phyloP scores from a whole-genome alignment of 2,329 filamentous ascomycete genomes.

The Colletotrichum filicis region DNA sequence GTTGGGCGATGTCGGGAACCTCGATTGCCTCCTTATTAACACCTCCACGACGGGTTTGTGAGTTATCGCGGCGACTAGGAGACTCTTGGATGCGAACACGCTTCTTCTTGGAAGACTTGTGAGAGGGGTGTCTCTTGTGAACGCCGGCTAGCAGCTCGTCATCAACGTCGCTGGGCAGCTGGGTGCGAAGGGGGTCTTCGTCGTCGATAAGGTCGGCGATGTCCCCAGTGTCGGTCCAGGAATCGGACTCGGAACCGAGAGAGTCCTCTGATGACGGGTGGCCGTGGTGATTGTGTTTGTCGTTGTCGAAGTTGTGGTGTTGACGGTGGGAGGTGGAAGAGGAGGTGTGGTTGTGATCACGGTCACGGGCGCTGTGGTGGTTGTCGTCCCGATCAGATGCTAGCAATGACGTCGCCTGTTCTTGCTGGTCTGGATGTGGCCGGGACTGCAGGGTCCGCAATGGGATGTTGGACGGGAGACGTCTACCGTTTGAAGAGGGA shows the following conservation, averaged over 20 bases:
- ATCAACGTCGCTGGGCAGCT: constrained; percentile 74
- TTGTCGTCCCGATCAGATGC: constrained; percentile 45
- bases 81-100: constrained; percentile 75
- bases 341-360: constrained; percentile 30
- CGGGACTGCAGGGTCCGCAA: constrained; percentile 75
- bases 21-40: constrained; percentile 82
- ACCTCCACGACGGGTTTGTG: constrained; percentile 52
- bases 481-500: constrained; percentile 76
- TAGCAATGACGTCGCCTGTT: constrained; percentile 59
- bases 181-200: constrained; percentile 82
- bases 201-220: constrained; percentile 89
- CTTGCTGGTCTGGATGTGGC: constrained; percentile 48
- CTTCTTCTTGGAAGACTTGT: constrained; percentile 60
- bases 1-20: constrained; percentile 76
- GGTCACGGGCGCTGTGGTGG: constrained; percentile 53
- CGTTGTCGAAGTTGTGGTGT: constrained; percentile 50
- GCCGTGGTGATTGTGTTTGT: constrained; percentile 57
- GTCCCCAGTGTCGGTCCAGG: constrained; percentile 96
- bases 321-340: constrained; percentile 50
- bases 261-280: constrained; percentile 61
- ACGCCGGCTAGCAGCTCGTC: constrained; percentile 67
- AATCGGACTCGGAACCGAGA: constrained; percentile 69
- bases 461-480: constrained; percentile 86
- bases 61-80: constrained; percentile 49
- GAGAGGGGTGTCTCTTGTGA: constrained; percentile 55